Base-by-base conservation (phyloP, 2,329 filamentous ascomycete species). In the Aspergillus hiratsukae region DNA sequence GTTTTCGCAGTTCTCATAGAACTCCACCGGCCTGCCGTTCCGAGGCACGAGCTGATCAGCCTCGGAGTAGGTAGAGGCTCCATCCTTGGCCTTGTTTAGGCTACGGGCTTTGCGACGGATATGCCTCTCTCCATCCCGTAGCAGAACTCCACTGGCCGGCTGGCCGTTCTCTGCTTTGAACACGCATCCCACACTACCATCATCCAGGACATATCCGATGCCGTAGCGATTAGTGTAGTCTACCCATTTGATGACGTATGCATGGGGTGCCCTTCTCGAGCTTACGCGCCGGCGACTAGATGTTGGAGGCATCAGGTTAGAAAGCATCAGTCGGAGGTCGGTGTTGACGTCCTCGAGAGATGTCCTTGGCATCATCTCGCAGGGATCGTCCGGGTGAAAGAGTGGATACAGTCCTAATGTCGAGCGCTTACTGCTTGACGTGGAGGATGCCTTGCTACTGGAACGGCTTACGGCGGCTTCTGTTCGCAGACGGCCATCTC, bases 211-310 rank as follows among this genome's bases (percentile, higher is more conserved):
- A 59, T 81, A 81, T 5, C 78, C 78, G 49, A 81, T 79, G 10
- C 78, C 78, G 57, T 80, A 80, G 49, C 78, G 75, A 56, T 79
- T 79, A 7, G 78, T 79, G 60, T 81, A 81, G 59, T 81, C 78
- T 21, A 81, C 78, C 78, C 78, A 81, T 67, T 80, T 81, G 50
- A 80, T 76, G 4, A 81, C 78, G 55, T 79, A 76, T 2, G 77
- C 67, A 53, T 79, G 76, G 2, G 71, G 72, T 31, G 68, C 61
- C 28, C 67, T 65, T 43, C 66, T 61, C 7, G 65, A 55, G 2
- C 64, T 63, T 19, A 64, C 61, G n/a, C 70, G 66, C 37, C 72
- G 67, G 28, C 71, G 69, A 35, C 60, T 62, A n/a, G 69, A 59
- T 3, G 69, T 65, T 31, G 68, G 62, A n/a, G 66, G 70, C 5